phyloP scores from a whole-genome alignment of 208 protist species.

The Borovskyia barvae region DNA sequence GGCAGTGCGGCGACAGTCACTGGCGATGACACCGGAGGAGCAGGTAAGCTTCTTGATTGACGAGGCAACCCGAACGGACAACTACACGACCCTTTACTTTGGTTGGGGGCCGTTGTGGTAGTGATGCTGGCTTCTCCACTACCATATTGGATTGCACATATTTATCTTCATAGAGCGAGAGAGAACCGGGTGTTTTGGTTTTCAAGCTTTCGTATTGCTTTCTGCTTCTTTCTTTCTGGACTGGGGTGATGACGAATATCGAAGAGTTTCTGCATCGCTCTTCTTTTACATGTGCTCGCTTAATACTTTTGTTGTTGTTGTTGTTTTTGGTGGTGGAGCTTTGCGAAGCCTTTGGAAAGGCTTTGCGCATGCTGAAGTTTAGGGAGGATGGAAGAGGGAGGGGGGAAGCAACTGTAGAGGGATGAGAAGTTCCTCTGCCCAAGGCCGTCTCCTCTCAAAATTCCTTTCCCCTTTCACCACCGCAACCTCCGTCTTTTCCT shows the following conservation, averaged over 20 bases:
- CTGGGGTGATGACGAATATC: no score
- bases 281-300: background rate
- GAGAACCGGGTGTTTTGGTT: background rate
- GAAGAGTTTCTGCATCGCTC: background rate
- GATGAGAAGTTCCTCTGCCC: no score
- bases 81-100: slow-evolving; percentile 90
- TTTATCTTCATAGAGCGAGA: background rate
- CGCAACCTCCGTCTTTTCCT: slow-evolving; percentile 8
- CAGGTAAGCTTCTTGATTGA: slow-evolving; percentile 90
- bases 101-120: slow-evolving; percentile 92
- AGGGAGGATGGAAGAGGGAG: no score
- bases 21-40: slow-evolving; percentile 53
- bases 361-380: no score
- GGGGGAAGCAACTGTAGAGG: no score
- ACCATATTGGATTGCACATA: no score
- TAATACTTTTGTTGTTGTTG: slow-evolving; percentile 20
- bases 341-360: no score
- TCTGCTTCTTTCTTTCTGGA: slow-evolving; percentile 1
- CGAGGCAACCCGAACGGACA: slow-evolving; percentile 84
- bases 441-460: no score
- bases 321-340: background rate
- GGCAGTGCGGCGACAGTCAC: slow-evolving; percentile 39
- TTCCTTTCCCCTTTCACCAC: background rate
- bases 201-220: background rate
- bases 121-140: no score